A percentile compares a stretch with the other conserved stretches of the same genome.
These are phyloP conservation scores for Fonsecaea erecta DNA, from an alignment of 2,329 filamentous ascomycete genomes.

Conservation along the genomic window DNA sequence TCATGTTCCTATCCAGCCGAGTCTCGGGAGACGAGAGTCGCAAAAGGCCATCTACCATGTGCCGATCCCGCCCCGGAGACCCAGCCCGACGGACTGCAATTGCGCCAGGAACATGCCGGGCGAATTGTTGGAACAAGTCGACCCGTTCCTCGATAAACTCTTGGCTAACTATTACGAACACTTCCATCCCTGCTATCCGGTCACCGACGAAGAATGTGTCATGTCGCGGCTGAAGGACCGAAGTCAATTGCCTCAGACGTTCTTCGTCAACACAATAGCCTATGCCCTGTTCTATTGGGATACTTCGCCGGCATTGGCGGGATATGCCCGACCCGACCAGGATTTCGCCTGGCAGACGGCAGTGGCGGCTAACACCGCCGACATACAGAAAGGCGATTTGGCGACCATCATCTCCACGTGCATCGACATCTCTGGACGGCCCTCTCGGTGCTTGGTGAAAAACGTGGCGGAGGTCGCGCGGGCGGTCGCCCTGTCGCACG, in stretches of 20 bases:
- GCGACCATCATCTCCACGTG: conserved; percentile 63
- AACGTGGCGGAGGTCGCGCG: conserved; percentile 61
- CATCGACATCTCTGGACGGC: conserved; percentile 64
- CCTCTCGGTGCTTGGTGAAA: conserved; percentile 40
- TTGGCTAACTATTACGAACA: conserved; percentile 60
- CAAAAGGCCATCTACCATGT: conserved; percentile 51
- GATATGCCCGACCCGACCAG: conserved; percentile 59
- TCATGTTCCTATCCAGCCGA: conserved; percentile 39
- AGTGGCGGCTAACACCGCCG: conserved; percentile 61
- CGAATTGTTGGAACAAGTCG: conserved; percentile 63
- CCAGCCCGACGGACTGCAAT: conserved; percentile 48
- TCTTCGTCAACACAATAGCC: conserved; percentile 63
- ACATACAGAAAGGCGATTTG: conserved; percentile 63
- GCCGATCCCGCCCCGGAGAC: conserved; percentile 39
- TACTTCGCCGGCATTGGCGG: conserved; percentile 50
- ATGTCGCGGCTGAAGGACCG: conserved; percentile 56
- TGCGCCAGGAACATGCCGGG: conserved; percentile 57
- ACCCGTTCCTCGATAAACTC: conserved; percentile 58
- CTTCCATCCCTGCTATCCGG: conserved; percentile 65
- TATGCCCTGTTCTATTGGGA: conserved; percentile 64
- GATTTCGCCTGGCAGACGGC: conserved; percentile 68
- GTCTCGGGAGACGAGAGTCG: conserved; percentile 42
- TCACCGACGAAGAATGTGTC: conserved; percentile 62
- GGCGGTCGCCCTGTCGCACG: conserved; percentile 60
- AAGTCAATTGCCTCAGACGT: conserved; percentile 57